Evolutionary conservation across 768 basidiomycete genomes (phyloP), one percentile per base, ranked within the genome.

Genomic region (Polyporus arcularius): DNA sequence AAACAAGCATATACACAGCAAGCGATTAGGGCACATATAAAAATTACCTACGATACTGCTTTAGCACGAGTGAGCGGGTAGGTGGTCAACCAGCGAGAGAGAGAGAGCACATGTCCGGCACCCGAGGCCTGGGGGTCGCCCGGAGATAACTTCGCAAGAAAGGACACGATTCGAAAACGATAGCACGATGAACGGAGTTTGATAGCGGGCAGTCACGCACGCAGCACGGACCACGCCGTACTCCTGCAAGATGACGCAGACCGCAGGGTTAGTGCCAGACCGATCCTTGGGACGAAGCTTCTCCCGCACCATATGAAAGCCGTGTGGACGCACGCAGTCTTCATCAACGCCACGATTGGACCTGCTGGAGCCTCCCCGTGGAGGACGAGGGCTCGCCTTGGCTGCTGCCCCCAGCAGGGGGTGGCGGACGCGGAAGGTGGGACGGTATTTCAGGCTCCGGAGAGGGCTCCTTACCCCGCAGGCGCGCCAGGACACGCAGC

Each of bases 401-500:
- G n/a, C 28, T 40, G 28, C 58, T 53, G 59, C 61, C 41, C n/a
- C 60, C 61, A 31, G 46, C 51, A 4, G 51, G 46, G 30, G 59
- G 59, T 11, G 60, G 60, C 38, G 55, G 46, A 6, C 35, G 51
- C 63, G 78, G 55, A 43, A 39, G 47, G 42, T 28, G 31, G 10
- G 57, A 41, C 49, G 53, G 52, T 1, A 53, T 35, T 26, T 75
- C 69, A 38, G 74, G 73, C 38, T 77, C 79, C 15, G 83, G 82
- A 7, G 83, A 81, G 21, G 80, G 79, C 42, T 79, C 75, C 65
- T 75, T 77, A 58, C 80, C 82, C 28, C 81, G 77, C 65, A 87
- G 77, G 42, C 82, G 78, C 21, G 79, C 72, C 55, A 88, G 76
- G 54, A 86, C 80, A 31, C 70, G 70, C 53, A 73, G 57, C 39